phyloP scores from a whole-genome alignment of 257 asterid species.

The Datura wrightii region DNA sequence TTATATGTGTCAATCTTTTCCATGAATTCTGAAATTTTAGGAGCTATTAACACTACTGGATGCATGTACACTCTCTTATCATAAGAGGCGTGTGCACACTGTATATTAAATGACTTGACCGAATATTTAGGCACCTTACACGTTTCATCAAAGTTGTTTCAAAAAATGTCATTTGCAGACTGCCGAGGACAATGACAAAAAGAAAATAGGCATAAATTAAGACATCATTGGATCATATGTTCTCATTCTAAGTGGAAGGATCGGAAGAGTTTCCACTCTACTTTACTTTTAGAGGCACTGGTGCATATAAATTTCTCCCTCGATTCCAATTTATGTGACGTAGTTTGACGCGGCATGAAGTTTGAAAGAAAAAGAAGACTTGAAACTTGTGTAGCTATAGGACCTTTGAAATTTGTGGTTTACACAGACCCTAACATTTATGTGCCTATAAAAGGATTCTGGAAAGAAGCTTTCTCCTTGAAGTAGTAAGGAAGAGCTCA shows the following conservation, averaged over 20 bases:
- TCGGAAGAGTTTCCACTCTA: not conserved
- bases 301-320: constrained; percentile 9
- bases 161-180: not conserved
- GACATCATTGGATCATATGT: not conserved
- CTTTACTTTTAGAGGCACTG: not conserved
- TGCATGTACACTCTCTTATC: constrained; percentile 13
- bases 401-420: not conserved
- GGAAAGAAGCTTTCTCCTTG: not conserved
- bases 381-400: not conserved
- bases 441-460: not conserved
- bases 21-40: not conserved
- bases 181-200: not conserved
- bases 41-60: constrained; percentile 9
- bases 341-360: not conserved
- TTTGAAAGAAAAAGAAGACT: constrained; percentile 18
- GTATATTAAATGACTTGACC: not conserved
- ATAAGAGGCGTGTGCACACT: not conserved
- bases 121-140: constrained; percentile 15
- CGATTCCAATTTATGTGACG: not conserved
- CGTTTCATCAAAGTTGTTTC: not conserved
- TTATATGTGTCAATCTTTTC: not conserved
- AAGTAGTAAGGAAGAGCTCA: not conserved
- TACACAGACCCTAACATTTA: constrained; percentile 1
- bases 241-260: not conserved
- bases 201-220: not conserved